Evolutionary conservation across 2,329 filamentous ascomycete genomes (phyloP).

Genomic region (Volutella citrinella): DNA sequence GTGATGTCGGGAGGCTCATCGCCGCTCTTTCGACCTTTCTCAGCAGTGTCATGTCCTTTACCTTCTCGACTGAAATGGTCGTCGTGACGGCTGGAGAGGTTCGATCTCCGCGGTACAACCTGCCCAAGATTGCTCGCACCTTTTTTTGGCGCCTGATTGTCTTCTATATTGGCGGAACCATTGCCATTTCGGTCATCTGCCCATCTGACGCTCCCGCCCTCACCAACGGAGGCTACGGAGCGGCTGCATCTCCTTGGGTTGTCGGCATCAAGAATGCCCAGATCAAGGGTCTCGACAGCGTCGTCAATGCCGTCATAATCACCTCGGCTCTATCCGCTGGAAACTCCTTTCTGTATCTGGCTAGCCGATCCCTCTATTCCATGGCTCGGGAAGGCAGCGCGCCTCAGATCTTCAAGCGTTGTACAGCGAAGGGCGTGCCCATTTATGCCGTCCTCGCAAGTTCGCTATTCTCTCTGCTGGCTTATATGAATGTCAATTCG

Average conservation of each 20-base stretch:
- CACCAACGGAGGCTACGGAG: slow-evolving; percentile 22
- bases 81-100: slow-evolving; percentile 31
- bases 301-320: slow-evolving; percentile 2
- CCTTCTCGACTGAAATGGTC: slow-evolving; percentile 26
- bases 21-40: slow-evolving; percentile 9
- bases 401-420: neutral
- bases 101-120: slow-evolving; percentile 27
- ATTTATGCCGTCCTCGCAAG: neutral
- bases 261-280: neutral
- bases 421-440: neutral
- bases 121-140: slow-evolving; percentile 28
- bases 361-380: slow-evolving; percentile 1
- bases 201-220: slow-evolving; percentile 12
- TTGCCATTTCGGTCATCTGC: slow-evolving; percentile 14
- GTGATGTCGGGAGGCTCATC: neutral
- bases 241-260: slow-evolving; percentile 44
- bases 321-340: neutral
- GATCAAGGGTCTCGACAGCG: neutral
- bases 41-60: slow-evolving; percentile 15
- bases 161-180: slow-evolving; percentile 22
- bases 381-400: neutral
- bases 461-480: neutral
- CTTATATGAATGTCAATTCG: neutral
- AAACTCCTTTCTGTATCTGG: neutral
- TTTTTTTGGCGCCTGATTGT: slow-evolving; percentile 27